Base-by-base conservation (phyloP, 805 yeast genomes). In the Sugiyamaella lignohabitans region DNA sequence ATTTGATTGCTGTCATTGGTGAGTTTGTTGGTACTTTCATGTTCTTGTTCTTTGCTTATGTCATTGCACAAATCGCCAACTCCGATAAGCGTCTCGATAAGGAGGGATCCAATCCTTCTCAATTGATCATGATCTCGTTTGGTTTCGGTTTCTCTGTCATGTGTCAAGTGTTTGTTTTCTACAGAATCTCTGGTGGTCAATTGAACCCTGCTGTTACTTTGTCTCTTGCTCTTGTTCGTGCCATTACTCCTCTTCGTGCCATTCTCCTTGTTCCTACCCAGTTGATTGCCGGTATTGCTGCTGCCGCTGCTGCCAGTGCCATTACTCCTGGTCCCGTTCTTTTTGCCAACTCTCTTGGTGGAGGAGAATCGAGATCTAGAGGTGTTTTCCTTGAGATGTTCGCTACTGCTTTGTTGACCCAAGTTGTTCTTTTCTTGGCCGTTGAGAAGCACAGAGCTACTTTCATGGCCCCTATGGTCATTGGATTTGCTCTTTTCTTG, bases 101-200 rank as follows among this genome's bases (percentile, higher is more conserved):
- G 19, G 47, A 51, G 6, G 81, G 78, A 24, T 73, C 83, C 38
- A 73, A 76, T 59, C 87, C 91, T 32, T 72, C 76, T 43, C 82
- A 80, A 65, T 64, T 84, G 54, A 74, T 84, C 53, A 82, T 86
- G 87, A 87, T 87, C 60, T 70, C 95, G 11, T 74, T 83, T 42
- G 95, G 95, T 59, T 86, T 86, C 68, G 96, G 95, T 54, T 83
- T 84, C 60, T 82, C 87, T 57, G 87, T 87, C 46, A 76, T 83
- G 79, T 80, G 83, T 54, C 78, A 76, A 57, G 85, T 84, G 42
- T 77, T 79, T 58, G 66, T 79, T 58, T 78, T 83, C 59, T 81
- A 73, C 70, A 76, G 87, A 64, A 77, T 87, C 51, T 83, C 93
- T 35, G 95, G 95, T 60, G 95, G 93, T 71, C 85, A 84, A 70